These are phyloP conservation scores for Plantago major DNA, from an alignment of 257 asterid species.

Conservation along the genomic window DNA sequence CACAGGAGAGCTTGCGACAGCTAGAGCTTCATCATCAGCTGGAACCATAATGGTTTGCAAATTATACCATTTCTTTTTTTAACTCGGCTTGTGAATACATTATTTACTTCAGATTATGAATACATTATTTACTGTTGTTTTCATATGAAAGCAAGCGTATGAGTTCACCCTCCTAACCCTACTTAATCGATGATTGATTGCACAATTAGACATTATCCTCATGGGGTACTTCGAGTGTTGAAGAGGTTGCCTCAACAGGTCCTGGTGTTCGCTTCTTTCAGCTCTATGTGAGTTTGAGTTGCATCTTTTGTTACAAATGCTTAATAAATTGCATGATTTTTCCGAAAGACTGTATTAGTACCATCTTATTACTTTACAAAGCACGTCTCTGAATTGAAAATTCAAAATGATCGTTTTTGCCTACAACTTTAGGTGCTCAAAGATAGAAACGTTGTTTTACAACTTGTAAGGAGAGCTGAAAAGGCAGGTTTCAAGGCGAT, in stretches of 20 bases:
- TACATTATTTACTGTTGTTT: not conserved
- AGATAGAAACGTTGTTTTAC: slow-evolving; percentile 55
- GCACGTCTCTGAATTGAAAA: not conserved
- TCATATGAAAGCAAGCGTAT: not conserved
- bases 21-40: slow-evolving; percentile 72
- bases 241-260: slow-evolving; percentile 85
- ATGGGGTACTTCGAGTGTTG: slow-evolving; percentile 65
- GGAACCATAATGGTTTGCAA: slow-evolving; percentile 72
- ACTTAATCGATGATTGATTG: slow-evolving; percentile 17
- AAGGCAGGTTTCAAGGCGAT: slow-evolving; percentile 79
- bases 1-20: slow-evolving; percentile 85
- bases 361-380: not conserved
- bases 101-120: not conserved
- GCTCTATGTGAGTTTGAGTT: slow-evolving; percentile 60
- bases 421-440: slow-evolving; percentile 43
- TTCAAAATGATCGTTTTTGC: slow-evolving; percentile 1
- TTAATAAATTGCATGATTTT: too few species aligned
- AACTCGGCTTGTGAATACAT: not conserved
- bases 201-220: slow-evolving; percentile 61
- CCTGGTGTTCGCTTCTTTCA: slow-evolving; percentile 76
- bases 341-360: too few species aligned
- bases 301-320: slow-evolving; percentile 2
- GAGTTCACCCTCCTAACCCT: not conserved
- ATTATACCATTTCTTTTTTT: slow-evolving; percentile 7
- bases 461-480: slow-evolving; percentile 75